Base-by-base conservation (phyloP, 371 early-diverging fungal species). In the Mucor plumbeus region DNA sequence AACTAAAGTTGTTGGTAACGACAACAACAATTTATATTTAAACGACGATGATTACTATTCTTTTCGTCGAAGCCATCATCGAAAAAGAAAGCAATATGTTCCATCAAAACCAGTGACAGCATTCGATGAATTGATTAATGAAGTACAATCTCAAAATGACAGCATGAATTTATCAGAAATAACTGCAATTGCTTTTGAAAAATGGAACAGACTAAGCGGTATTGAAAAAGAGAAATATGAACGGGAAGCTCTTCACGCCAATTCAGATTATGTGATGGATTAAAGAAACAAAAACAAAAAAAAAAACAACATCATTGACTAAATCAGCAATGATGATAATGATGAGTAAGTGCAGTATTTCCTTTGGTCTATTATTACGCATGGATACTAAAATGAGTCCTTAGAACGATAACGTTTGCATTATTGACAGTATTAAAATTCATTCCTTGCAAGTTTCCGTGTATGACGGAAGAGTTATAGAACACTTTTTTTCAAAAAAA, bases 201-300 rank as follows among this genome's bases (percentile, higher is more conserved):
- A 53, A 9, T 70, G 71, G 71, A 48, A 59, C 53, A 21, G 15
- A 10, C 44, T 70, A 3, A 53, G 14, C 17, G n/a, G n/a, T 7
- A 9, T 5, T 4, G 66, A 65, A 34, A 70, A 70, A 19, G 66
- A 70, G 43, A 62, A 50, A 35, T 70, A 70, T 38, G 71, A 70
- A 38, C 14, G 71, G 21, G 41, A 65, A 53, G 71, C 71, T 19
- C 41, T 70, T n/a, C 71, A 59, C 13, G 71, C 71, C 21, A 70
- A 70, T 58, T 57, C 71, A 13, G 50, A 70, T 53, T 69, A 69
- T 64, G 69, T 69, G 10, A 69, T 69, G 69, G 61, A 60, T 47
- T 55, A 21, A 50, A 17, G n/a, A 44, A 8, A 7, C n/a, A 44
- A 44, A 7, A n/a, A n/a, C n/a, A 6, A 44, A n/a, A 17, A 44